Conservation (phyloP, 805 yeast genomes). For the Candida multigemmis region DNA sequence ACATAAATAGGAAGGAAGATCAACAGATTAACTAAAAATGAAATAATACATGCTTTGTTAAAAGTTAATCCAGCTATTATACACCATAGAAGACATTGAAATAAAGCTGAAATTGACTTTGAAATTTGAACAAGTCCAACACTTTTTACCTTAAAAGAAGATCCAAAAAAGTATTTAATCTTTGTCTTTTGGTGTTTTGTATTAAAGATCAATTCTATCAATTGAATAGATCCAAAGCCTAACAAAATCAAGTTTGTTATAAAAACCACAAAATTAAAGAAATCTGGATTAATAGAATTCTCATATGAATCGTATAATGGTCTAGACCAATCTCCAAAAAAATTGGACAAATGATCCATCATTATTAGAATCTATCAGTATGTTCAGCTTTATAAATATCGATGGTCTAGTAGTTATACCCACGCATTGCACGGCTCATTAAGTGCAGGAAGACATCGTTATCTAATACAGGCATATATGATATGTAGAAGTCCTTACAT, state of each 20-base stretch:
- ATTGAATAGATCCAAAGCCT: too few relatives aligned
- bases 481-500: too few relatives aligned
- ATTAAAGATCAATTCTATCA: conserved; percentile 4
- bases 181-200: conserved; percentile 8
- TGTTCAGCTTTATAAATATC: too few relatives aligned
- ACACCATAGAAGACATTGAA: conserved; percentile 8
- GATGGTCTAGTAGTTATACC: too few relatives aligned
- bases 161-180: conserved; percentile 12
- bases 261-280: conserved; percentile 9
- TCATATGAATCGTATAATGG: conserved; percentile 14
- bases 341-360: too few relatives aligned
- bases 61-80: conserved; percentile 4
- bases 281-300: conserved; percentile 21
- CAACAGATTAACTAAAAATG: conserved; percentile 14
- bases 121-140: conserved; percentile 10
- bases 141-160: conserved; percentile 7
- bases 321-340: too few relatives aligned
- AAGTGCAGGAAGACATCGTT: too few relatives aligned
- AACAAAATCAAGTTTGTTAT: too few relatives aligned
- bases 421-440: too few relatives aligned
- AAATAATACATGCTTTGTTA: conserved; percentile 3
- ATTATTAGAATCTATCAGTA: too few relatives aligned
- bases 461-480: too few relatives aligned
- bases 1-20: conserved; percentile 36
- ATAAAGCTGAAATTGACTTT: conserved; percentile 8